Percentiles rank a stretch among this genome's conserved stretches.
phyloP scores from a whole-genome alignment of 192 early-diverging fungal species.

The Coemansia sp. region DNA sequence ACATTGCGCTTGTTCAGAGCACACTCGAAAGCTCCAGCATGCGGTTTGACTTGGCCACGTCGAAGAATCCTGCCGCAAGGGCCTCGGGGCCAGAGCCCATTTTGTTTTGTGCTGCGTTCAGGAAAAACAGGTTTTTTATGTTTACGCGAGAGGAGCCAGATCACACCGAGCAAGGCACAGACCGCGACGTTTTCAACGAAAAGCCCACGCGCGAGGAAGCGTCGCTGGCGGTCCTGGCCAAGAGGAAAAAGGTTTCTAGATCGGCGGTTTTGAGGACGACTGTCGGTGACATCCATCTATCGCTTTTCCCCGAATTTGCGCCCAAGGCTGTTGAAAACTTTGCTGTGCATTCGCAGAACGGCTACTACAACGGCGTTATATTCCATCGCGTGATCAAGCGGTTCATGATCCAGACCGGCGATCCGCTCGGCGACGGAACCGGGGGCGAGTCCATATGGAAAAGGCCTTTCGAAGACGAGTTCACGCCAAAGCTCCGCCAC shows the following conservation, averaged over 20 bases:
- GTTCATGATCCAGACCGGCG: conserved; percentile 97
- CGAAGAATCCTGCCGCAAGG: conserved; percentile 80
- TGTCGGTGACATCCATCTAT: conserved; percentile 85
- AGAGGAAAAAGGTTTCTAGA: conserved; percentile 61
- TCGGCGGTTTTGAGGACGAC: conserved; percentile 85
- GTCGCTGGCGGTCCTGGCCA: conserved; percentile 70
- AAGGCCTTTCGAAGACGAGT: conserved; percentile 91
- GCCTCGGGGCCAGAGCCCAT: conserved; percentile 79
- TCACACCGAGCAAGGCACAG: conserved; percentile 53
- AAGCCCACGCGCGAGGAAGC: conserved; percentile 95
- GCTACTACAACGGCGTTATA: conserved; percentile 88
- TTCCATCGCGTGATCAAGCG: conserved; percentile 97
- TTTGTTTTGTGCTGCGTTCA: conserved; percentile 85
- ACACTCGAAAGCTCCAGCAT: neutral
- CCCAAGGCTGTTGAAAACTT: conserved; percentile 91
- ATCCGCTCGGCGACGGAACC: conserved; percentile 86
- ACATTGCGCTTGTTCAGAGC: conserved; percentile 89
- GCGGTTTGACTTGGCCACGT: conserved; percentile 60
- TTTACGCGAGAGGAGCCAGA: conserved; percentile 85
- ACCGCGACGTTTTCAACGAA: conserved; percentile 96
- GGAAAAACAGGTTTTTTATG: conserved; percentile 92
- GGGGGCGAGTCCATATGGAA: conserved; percentile 94
- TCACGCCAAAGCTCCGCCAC: conserved; percentile 72
- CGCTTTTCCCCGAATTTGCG: conserved; percentile 85
- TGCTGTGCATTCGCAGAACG: conserved; percentile 76